A percentile compares a stretch with the other conserved stretches of the same genome.
phyloP scores from a whole-genome alignment of 2,329 filamentous ascomycete species.

The Colletotrichum tanaceti region DNA sequence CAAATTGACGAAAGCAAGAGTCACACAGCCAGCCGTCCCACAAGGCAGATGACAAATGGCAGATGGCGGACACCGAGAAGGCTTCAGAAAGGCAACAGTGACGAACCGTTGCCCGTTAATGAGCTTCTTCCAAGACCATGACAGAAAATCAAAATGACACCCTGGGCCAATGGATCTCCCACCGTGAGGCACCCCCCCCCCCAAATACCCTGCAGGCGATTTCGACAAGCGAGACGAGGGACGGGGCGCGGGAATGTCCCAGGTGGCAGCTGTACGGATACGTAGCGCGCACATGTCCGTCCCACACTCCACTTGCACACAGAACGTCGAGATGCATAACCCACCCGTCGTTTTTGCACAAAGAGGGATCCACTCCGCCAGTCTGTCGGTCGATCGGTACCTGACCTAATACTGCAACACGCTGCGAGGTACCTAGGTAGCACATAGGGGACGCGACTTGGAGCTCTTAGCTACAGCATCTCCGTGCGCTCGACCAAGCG shows the following conservation, averaged over 20 bases:
- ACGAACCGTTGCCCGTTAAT: constrained; percentile 5
- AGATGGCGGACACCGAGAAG: too few relatives aligned
- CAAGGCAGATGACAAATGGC: background rate
- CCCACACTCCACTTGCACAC: constrained; percentile 1
- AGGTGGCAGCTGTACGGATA: background rate
- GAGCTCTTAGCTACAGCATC: background rate
- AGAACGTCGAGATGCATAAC: background rate
- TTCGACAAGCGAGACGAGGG: constrained; percentile 35
- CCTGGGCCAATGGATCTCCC: constrained; percentile 32
- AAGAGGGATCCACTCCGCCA: too few relatives aligned
- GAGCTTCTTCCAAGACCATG: constrained; percentile 35
- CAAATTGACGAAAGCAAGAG: constrained; percentile 13
- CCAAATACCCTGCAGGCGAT: constrained; percentile 26
- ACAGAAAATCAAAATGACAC: constrained; percentile 10
- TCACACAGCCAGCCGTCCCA: constrained; percentile 20
- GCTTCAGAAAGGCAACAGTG: background rate
- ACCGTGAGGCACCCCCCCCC: constrained; percentile 19
- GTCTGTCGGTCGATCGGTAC: background rate
- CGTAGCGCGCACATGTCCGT: too few relatives aligned
- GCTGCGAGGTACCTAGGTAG: background rate
- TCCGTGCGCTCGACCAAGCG: constrained; percentile 10
- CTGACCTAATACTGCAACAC: background rate
- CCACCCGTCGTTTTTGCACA: background rate
- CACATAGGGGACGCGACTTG: background rate
- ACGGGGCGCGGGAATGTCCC: constrained; percentile 4